Evolutionary conservation across 441 rosid genomes (phyloP), one percentile per base, ranked within the genome.

Genomic region (Gossypium schwendimanii): DNA sequence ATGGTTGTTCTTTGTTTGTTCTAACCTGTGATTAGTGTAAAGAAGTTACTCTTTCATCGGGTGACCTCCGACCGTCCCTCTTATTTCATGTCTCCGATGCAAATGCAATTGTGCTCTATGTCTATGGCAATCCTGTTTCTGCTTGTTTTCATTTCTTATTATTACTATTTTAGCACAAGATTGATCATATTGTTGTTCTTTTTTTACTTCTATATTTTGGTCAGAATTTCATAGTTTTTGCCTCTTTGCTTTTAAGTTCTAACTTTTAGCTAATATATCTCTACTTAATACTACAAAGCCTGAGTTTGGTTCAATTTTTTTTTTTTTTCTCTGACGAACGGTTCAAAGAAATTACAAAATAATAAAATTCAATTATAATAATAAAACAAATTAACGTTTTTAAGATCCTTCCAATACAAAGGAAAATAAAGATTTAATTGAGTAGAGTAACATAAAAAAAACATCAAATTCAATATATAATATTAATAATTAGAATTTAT

Each of bases 1-100:
- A 92, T 45, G 89, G 90, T 39, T 80, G 84, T 80, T 88, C 95
- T 50, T 77, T 91, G 33, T 86, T 92, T 57, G 83, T 85, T 74
- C 87, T 95, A 8, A 57, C 78, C 26, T 91, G 97, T 79, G 54
- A 61, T 67, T 73, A 79, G 26, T 54, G 60, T 54, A 54, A 54
- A 23, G 20, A 55, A 55, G 60, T 55, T 55, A 12, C 21, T 9
- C 10, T 18, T 18, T 20, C 9, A 24, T 54, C 21, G 12, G 59
- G 20, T 10, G 14, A 53, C 20, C 58, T 18, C 12, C 0, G 15
- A 23, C 6, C 39, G 1, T 58, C 63, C 3, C n/a, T 15, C 21
- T 65, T 39, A 65, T 45, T 14, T 14, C 39, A 23, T 24, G 70
- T 14, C 8, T 23, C 69, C 7, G 7, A 14, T 41, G 39, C 18